phyloP scores from a whole-genome alignment of 176 grass and related monocot genomes.

The Triticum monococcum region DNA sequence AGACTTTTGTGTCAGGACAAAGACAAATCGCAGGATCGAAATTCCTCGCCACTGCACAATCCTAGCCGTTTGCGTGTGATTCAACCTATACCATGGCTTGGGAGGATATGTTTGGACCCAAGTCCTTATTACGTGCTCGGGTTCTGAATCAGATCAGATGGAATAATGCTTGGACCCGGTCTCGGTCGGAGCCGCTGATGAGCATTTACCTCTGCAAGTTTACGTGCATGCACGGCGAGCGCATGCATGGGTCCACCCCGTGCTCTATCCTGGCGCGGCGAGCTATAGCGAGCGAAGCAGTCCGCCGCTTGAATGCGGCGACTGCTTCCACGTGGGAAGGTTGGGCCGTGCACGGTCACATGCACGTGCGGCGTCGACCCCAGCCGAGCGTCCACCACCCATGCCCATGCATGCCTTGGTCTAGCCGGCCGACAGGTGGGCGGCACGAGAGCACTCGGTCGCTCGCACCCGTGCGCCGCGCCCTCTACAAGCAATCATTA shows the following conservation, averaged over 20 bases:
- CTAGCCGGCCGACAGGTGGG: neutral
- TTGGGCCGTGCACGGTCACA: constrained; percentile 6
- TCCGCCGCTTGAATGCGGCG: neutral
- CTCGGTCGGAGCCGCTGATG: neutral
- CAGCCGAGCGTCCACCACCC: no score
- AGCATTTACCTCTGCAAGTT: neutral
- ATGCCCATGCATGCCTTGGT: neutral
- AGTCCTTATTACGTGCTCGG: neutral
- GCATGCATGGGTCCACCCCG: neutral
- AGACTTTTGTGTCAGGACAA: neutral
- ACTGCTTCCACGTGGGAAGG: constrained; percentile 40
- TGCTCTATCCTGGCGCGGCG: neutral
- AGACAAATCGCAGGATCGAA: neutral
- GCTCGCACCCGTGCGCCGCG: neutral
- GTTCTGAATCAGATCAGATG: no score
- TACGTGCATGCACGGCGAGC: neutral
- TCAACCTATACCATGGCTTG: neutral
- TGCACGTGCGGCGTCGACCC: neutral
- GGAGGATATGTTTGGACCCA: neutral
- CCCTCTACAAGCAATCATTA: neutral
- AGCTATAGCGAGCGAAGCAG: neutral
- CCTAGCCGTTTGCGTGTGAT: neutral
- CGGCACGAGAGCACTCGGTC: neutral
- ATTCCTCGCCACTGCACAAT: neutral
- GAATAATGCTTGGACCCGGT: neutral